Base-by-base conservation (phyloP, 331 rosid genomes). In the Malus hybrid region DNA sequence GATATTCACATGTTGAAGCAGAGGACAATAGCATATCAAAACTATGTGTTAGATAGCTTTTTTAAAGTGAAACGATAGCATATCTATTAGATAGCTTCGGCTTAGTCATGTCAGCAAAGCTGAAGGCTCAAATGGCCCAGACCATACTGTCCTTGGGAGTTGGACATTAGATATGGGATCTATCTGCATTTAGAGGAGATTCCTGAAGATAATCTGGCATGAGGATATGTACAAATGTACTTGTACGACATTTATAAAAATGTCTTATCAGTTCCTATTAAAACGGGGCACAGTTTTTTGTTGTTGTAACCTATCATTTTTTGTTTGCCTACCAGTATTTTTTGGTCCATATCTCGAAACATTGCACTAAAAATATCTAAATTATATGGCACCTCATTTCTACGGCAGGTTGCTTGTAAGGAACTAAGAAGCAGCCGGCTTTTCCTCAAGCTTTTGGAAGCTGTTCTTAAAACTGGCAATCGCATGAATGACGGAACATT, bases 401-500 rank as follows among this genome's bases (percentile, higher is more conserved):
- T 72, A 46, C 70, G 72, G 57, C 84, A 95, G 99, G 82, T 90
- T 83, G 99, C 98, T 58, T 90, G 96, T 79, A 84, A 87, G 84
- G 93, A 89, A 78, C 89, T 95, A 36, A 87, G 84, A 76, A 89
- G 80, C 85, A 95, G 97, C 81, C 60, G 99, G 77, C 77, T 95
- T 70, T 95, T 95, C 90, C 93, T 95, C 57, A 95, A 95, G 83
- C 96, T 92, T 82, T 89, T 95, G 46, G 99, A 95, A 95, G 99
- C 99, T 53, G 99, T 95, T 85, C 97, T 95, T n/a, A 95, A 95
- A 83, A 92, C 99, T 1, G 99, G 99, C 3, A 95, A 95, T 79
- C 98, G 99, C 16, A 95, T 95, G 99, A 95, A 95, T n/a, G 93
- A 81, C 44, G 99, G 99, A 10, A 95, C 99, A 67, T 95, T 90